These are phyloP conservation scores for Lanzia echinophila DNA, from an alignment of 2,329 filamentous ascomycete genomes.

Conservation along the genomic window DNA sequence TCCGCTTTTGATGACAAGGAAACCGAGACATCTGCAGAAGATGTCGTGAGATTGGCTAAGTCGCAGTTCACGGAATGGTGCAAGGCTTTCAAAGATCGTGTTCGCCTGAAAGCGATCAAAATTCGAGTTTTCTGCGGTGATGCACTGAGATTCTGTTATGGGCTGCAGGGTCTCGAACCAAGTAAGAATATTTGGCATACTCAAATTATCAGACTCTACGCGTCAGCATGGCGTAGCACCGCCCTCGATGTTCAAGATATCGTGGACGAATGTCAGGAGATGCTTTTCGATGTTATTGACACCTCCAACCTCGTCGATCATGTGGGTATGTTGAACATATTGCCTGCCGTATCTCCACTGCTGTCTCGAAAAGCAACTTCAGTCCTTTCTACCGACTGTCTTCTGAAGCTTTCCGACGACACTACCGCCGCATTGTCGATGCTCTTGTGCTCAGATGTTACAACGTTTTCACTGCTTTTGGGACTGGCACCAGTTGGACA, in stretches of 20 bases:
- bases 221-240: neutral
- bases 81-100: neutral
- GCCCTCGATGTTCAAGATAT: neutral
- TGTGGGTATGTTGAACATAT: constrained; percentile 11
- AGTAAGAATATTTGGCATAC: neutral
- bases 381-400: constrained; percentile 10
- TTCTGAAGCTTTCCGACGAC: neutral
- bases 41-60: constrained; percentile 3
- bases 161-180: constrained; percentile 8
- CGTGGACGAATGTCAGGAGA: neutral
- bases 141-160: constrained; percentile 13
- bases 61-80: constrained; percentile 7
- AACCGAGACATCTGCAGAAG: neutral
- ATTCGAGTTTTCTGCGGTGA: constrained; percentile 13
- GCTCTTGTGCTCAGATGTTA: constrained; percentile 4
- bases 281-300: constrained; percentile 10
- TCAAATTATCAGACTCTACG: neutral
- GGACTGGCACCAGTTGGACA: constrained; percentile 2
- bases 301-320: constrained; percentile 14
- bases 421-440: neutral
- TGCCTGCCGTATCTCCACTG: constrained; percentile 11
- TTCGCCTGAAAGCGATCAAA: neutral
- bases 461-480: constrained; percentile 11
- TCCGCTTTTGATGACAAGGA: constrained; percentile 6
- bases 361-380: constrained; percentile 3